Evolutionary conservation across 805 yeast species (phyloP), one percentile per base, ranked within the genome.

Genomic region (Metschnikowia henanensis): DNA sequence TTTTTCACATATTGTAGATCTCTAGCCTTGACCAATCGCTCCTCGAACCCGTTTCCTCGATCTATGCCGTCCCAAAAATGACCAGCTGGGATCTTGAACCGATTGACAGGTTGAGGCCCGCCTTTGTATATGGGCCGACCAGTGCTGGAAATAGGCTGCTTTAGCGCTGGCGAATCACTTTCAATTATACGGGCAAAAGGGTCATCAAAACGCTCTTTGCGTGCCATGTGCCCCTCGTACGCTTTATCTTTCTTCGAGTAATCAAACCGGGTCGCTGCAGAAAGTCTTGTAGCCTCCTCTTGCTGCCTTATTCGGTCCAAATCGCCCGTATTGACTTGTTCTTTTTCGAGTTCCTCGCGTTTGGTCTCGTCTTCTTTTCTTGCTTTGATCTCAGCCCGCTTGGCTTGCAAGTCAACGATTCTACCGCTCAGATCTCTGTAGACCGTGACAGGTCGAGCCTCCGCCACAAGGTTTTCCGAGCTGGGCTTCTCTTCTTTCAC

Each of bases 1-100:
- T 51, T 49, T n/a, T 35, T 34, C 37, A 53, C 51, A 23, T 49
- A 35, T 7, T 12, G 21, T 15, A 66, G 67, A 25, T 56, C 64
- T 20, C 65, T 46, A 40, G 61, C 60, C 26, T 60, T 70, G 50
- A 86, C 72, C 72, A 86, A 76, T 42, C 75, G 68, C 37, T 66
- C 69, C 59, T 91, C 98, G 63, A 86, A 91, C 3, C 96, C 97
- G 58, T 84, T 91, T 0, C 95, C 81, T 46, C 98, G 68, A 63
- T 88, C 91, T 2, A 91, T 82, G 0, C 97, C 97, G 62, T 87
- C 96, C 98, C 98, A 91, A 45, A 87, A 70, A 51, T 72, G 70
- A 0, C 97, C 97, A 0, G 97, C 95, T 4, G 67, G 64, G 12
- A 91, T 81, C 2, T 76, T 76, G 62, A 87, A 91, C 45, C 98